Evolutionary conservation across 768 basidiomycete species (phyloP).

Genomic region (Kwoniella europaea): DNA sequence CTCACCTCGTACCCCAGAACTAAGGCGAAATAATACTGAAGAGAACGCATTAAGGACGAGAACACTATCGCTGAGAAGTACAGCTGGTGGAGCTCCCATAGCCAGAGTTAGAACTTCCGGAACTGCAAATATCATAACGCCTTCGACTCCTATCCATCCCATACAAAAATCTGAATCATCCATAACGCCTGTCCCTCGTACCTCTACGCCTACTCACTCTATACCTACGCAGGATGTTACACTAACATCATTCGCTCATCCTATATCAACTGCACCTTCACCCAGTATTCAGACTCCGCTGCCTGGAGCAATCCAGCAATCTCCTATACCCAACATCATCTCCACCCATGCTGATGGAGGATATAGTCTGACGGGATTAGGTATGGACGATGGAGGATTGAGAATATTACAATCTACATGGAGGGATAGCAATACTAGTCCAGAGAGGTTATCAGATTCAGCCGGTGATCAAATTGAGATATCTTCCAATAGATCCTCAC

Average conservation of each 20-base stretch:
- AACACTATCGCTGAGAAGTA: conserved; percentile 13
- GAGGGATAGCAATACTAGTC: conserved; percentile 6
- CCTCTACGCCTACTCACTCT: too few species aligned
- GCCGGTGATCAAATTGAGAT: not conserved
- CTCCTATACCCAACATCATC: not conserved
- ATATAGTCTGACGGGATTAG: conserved; percentile 1
- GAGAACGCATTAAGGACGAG: conserved; percentile 7
- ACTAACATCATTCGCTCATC: not conserved
- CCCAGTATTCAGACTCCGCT: conserved; percentile 11
- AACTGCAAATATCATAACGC: not conserved
- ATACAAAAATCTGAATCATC: not conserved
- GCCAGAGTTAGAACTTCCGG: conserved; percentile 12
- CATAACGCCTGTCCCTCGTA: not conserved
- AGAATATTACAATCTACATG: conserved; percentile 13
- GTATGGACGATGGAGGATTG: conserved; percentile 14
- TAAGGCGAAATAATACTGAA: conserved; percentile 2
- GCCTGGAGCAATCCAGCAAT: not conserved
- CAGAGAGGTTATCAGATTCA: conserved; percentile 11
- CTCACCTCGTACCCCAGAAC: conserved; percentile 21
- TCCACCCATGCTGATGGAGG: not conserved
- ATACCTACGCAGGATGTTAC: too few species aligned
- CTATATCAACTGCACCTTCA: not conserved
- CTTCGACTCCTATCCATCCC: conserved; percentile 4
- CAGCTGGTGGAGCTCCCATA: conserved; percentile 5
- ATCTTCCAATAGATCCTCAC: conserved; percentile 20